Evolutionary conservation across 768 basidiomycete species (phyloP).

Genomic region (Gymnopilus dilepis): DNA sequence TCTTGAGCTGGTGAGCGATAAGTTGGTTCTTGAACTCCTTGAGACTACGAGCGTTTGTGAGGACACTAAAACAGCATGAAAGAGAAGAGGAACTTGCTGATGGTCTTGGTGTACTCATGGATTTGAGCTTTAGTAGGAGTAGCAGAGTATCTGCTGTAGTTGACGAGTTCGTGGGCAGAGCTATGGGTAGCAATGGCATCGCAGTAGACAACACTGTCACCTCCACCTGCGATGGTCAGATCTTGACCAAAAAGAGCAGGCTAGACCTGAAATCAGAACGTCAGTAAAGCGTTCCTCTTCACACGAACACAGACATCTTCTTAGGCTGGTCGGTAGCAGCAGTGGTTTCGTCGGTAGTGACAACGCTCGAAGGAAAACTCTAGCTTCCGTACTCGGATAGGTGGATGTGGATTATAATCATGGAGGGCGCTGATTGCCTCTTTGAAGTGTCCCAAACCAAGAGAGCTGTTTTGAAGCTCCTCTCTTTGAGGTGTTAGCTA

Average conservation of each 20-base stretch:
- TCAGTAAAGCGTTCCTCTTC: background rate
- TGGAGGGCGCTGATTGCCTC: no score
- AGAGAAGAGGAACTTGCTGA: conserved; percentile 98
- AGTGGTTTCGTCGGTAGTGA: no score
- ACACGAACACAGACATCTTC: conserved; percentile 25
- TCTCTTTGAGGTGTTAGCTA: no score
- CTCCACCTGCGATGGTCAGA: conserved; percentile 97
- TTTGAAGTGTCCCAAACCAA: no score
- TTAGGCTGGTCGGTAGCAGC: no score
- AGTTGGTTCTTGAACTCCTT: conserved; percentile 91
- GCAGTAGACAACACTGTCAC: conserved; percentile 70
- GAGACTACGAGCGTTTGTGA: conserved; percentile 96
- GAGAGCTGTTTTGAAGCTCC: no score
- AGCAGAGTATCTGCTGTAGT: conserved; percentile 99
- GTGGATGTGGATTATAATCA: no score
- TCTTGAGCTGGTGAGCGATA: conserved; percentile 84
- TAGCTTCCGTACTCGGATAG: no score
- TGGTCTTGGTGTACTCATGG: conserved; percentile 99
- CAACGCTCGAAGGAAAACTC: no score
- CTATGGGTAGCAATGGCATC: conserved; percentile 91
- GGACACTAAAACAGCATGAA: conserved; percentile 99
- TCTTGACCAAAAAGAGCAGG: conserved; percentile 96
- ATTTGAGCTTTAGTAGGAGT: conserved; percentile 98
- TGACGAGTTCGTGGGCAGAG: conserved; percentile 96
- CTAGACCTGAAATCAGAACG: conserved; percentile 58